These are phyloP conservation scores for Smithsoniella earleae DNA, from an alignment of 163 green algal genomes.

Conservation along the genomic window DNA sequence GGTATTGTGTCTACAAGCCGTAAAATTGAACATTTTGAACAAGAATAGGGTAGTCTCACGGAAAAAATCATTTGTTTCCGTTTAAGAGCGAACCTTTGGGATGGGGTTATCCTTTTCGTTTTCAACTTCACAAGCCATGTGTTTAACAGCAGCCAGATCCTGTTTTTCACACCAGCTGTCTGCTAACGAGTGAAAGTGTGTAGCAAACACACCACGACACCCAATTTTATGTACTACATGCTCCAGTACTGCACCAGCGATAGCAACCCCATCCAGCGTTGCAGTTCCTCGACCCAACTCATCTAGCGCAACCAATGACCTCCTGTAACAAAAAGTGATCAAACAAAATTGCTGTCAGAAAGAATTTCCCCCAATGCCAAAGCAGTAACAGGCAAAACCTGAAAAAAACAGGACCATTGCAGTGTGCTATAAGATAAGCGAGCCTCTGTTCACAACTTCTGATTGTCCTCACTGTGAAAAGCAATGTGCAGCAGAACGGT, in stretches of 20 bases:
- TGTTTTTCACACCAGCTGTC: conserved; percentile 23
- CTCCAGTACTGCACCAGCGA: conserved; percentile 76
- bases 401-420: not conserved
- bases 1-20: too few relatives aligned
- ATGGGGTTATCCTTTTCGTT: conserved; percentile 23
- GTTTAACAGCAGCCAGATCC: conserved; percentile 55
- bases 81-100: conserved; percentile 31
- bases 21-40: not conserved
- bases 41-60: not conserved
- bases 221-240: conserved; percentile 44
- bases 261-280: conserved; percentile 87
- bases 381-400: not conserved
- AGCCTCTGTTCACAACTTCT: too few relatives aligned
- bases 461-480: too few relatives aligned
- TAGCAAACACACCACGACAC: conserved; percentile 79
- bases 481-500: too few relatives aligned
- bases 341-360: too few relatives aligned
- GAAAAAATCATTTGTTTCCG: conserved; percentile 13
- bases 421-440: not conserved
- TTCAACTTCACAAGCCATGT: conserved; percentile 81
- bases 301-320: conserved; percentile 79
- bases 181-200: conserved; percentile 87
- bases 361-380: too few relatives aligned
- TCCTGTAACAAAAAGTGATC: too few relatives aligned
- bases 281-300: conserved; percentile 91